Percentiles rank a stretch among this genome's conserved stretches.
Conservation (phyloP, 495 filamentous ascomycete genomes). For the Xylaria intraflava region DNA sequence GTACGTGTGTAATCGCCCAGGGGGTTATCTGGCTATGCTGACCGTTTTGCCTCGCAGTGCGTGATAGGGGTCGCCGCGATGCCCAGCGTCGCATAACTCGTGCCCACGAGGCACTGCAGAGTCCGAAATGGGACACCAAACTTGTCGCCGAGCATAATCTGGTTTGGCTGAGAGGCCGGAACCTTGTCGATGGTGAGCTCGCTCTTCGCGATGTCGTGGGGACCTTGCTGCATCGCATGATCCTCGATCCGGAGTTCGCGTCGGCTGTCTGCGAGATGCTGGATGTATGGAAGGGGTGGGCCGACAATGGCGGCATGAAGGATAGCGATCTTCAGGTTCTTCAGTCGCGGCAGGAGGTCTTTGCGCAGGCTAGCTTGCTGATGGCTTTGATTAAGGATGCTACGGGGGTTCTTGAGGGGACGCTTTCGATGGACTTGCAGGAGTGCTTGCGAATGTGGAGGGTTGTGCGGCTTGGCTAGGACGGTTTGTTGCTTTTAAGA, state of each 20-base stretch:
- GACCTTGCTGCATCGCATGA: slow-evolving; percentile 47
- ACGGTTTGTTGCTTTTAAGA: not conserved
- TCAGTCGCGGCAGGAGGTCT: slow-evolving; percentile 36
- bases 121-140: slow-evolving; percentile 47
- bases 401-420: slow-evolving; percentile 41
- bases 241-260: slow-evolving; percentile 43
- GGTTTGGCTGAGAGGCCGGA: slow-evolving; percentile 33
- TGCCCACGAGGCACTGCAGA: slow-evolving; percentile 49
- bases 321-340: slow-evolving; percentile 43
- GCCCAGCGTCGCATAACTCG: slow-evolving; percentile 39
- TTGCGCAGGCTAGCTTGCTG: slow-evolving; percentile 48
- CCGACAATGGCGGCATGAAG: slow-evolving; percentile 52
- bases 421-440: slow-evolving; percentile 52
- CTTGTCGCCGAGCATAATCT: slow-evolving; percentile 46
- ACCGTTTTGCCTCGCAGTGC: slow-evolving; percentile 19
- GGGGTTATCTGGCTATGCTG: not conserved
- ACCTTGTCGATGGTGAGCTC: slow-evolving; percentile 21
- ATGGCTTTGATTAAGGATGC: slow-evolving; percentile 46
- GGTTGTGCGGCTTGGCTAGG: slow-evolving; percentile 48
- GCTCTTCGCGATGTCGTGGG: slow-evolving; percentile 39
- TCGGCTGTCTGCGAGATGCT: slow-evolving; percentile 42
- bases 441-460: slow-evolving; percentile 56
- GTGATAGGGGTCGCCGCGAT: slow-evolving; percentile 28
- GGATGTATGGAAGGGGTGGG: slow-evolving; percentile 53
- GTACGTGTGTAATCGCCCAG: slow-evolving; percentile 24